phyloP scores from a whole-genome alignment of 257 asterid species.

The Cynanchum wilfordii region DNA sequence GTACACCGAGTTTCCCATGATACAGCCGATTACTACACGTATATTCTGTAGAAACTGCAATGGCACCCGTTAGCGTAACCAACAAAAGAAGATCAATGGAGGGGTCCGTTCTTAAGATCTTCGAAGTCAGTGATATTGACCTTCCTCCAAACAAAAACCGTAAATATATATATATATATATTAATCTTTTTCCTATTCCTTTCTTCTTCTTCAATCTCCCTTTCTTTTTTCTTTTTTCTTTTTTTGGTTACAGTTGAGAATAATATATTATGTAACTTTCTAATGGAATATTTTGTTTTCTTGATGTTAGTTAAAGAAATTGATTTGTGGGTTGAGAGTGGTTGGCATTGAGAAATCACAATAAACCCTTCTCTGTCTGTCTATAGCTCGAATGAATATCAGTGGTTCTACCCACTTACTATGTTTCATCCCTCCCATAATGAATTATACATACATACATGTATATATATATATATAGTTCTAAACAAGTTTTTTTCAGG shows the following conservation, averaged over 20 bases:
- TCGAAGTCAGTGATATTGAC: conserved; percentile 26
- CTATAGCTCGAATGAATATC: not conserved
- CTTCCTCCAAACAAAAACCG: conserved; percentile 30
- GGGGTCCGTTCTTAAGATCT: conserved; percentile 29
- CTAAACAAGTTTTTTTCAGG: too few species aligned
- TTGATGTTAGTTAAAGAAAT: conserved; percentile 20
- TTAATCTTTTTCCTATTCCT: not conserved
- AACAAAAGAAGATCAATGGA: conserved; percentile 19
- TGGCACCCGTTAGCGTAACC: conserved; percentile 26
- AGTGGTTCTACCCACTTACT: not conserved
- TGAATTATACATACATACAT: not conserved
- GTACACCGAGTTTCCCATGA: not conserved
- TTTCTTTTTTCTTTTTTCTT: not conserved
- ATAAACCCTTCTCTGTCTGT: conserved; percentile 1
- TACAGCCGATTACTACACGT: not conserved
- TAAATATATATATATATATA: too few species aligned
- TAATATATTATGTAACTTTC: conserved; percentile 10
- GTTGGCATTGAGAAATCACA: conserved; percentile 23
- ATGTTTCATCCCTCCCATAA: not conserved
- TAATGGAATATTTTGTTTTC: not conserved
- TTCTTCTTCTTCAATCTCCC: conserved; percentile 5
- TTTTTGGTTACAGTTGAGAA: not conserved
- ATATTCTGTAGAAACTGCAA: not conserved
- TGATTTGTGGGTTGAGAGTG: conserved; percentile 27
- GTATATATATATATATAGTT: too few species aligned